A percentile compares a stretch with the other conserved stretches of the same genome.
Conservation (phyloP, 164 flowering plant species). For the Liquidambar formosana region DNA sequence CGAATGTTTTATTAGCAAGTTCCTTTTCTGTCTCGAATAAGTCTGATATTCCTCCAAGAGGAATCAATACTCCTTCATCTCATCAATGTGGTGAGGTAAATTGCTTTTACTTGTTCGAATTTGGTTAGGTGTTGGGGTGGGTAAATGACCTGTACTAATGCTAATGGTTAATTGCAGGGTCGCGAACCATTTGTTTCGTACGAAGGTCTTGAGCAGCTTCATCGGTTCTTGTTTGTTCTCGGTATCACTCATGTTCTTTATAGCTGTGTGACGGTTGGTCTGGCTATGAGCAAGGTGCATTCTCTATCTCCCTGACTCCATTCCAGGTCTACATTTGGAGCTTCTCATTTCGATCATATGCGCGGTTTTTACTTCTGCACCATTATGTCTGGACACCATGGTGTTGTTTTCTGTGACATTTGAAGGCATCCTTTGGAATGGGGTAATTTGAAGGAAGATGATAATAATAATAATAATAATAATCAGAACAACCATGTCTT, state of each 20-base stretch:
- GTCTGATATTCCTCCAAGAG: conserved; percentile 38
- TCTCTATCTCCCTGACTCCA: conserved; percentile 1
- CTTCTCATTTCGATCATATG: background rate
- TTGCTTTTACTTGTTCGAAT: background rate
- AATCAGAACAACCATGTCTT: too few species aligned
- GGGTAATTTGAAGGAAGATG: background rate
- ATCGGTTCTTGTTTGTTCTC: conserved; percentile 85
- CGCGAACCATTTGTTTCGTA: conserved; percentile 87
- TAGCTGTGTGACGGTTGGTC: conserved; percentile 69
- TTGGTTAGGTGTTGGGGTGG: background rate
- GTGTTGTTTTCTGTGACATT: background rate
- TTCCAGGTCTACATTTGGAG: background rate
- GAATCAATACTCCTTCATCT: conserved; percentile 22
- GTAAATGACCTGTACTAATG: background rate
- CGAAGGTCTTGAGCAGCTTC: conserved; percentile 93
- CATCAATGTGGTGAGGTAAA: conserved; percentile 71
- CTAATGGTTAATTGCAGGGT: conserved; percentile 49
- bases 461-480: too few species aligned
- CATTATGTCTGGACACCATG: too few species aligned
- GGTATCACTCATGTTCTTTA: conserved; percentile 91
- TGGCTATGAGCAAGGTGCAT: conserved; percentile 82
- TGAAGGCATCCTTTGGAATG: background rate
- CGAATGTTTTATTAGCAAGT: conserved; percentile 26
- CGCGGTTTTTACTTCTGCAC: background rate
- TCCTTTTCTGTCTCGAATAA: conserved; percentile 28